Conservation (phyloP, 805 yeast species). For the Candida stauntonica region DNA sequence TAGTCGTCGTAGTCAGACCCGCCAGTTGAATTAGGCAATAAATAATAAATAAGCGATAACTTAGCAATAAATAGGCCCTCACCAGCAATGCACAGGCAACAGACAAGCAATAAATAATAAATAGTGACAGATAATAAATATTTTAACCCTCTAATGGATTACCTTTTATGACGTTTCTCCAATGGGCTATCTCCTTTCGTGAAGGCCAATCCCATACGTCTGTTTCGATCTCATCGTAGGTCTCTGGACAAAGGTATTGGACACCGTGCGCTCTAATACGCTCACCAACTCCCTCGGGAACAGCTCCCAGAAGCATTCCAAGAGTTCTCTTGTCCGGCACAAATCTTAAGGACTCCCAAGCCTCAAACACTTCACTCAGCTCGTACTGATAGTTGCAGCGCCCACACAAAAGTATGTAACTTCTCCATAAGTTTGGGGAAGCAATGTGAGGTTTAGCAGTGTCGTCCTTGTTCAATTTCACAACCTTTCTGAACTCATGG, state of each 20-base stretch:
- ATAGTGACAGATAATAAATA: conserved; percentile 7
- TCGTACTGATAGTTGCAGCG: conserved; percentile 44
- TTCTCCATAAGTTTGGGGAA: conserved; percentile 42
- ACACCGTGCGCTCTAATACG: conserved; percentile 36
- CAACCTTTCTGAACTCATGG: conserved; percentile 45
- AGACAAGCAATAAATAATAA: too few species aligned
- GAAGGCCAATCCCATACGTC: conserved; percentile 37
- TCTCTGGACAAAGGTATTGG: conserved; percentile 8
- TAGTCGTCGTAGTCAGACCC: too few species aligned
- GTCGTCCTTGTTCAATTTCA: conserved; percentile 30
- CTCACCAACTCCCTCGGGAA: conserved; percentile 26
- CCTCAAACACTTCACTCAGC: conserved; percentile 43
- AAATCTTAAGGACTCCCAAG: conserved; percentile 49
- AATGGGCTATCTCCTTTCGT: conserved; percentile 20
- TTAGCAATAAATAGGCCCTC: conserved; percentile 4
- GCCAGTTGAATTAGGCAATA: too few species aligned
- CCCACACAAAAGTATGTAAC: conserved; percentile 48
- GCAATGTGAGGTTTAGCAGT: conserved; percentile 34
- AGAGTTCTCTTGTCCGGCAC: conserved; percentile 39
- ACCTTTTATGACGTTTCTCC: conserved; percentile 10
- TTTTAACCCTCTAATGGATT: conserved; percentile 1
- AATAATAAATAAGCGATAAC: background rate
- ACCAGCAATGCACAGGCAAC: too few species aligned
- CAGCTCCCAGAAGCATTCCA: conserved; percentile 32
- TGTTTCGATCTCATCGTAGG: conserved; percentile 10